Base-by-base conservation (phyloP, 805 yeast genomes). In the Huiozyma naganishii region DNA sequence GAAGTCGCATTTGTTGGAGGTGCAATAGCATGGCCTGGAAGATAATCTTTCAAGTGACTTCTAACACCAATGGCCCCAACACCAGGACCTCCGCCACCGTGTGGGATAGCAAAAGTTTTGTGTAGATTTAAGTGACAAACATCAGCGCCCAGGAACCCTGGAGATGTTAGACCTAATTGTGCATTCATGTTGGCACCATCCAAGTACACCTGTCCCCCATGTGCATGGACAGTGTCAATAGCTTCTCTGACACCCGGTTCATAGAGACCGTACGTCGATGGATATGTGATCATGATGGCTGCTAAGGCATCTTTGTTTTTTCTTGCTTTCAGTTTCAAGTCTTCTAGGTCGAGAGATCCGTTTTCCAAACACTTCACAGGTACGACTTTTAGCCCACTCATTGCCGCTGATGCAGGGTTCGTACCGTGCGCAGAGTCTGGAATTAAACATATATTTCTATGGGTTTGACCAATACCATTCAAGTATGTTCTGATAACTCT, bases 131-230 rank as follows among this genome's bases (percentile, higher is more conserved):
- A 74, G 59, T 92, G 98, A 65, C 98, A 92, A 36, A 92, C 97
- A 67, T 92, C 98, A 9, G 97, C 97, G 42, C 97, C 97, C 53
- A 92, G 70, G 59, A 88, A 97, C 46, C 97, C 98, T 7, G 98
- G 97, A 6, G 95, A 84, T 0, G 97, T 90, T 47, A 92, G 72
- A 10, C 98, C 98, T 40, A 92, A 95, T 68, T 92, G 98, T 0
- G 98, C 98, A 63, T 92, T 92, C 98, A 92, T 92, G 68, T 92
- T 92, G 45, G 98, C 98, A 62, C 98, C 98, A 66, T 92, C 98
- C 68, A 90, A 71, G 67, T 92, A 92, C 17, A 92, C 97, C 65
- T 89, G 95, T 27, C 97, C 98, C 45, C 98, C 97, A 55, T 80
- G 64, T 13, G 66, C 54, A 63, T 92, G 98, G 33, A 90, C 85